Conservation (phyloP, 2,329 filamentous ascomycete species). For the Hypoxylon sp. region DNA sequence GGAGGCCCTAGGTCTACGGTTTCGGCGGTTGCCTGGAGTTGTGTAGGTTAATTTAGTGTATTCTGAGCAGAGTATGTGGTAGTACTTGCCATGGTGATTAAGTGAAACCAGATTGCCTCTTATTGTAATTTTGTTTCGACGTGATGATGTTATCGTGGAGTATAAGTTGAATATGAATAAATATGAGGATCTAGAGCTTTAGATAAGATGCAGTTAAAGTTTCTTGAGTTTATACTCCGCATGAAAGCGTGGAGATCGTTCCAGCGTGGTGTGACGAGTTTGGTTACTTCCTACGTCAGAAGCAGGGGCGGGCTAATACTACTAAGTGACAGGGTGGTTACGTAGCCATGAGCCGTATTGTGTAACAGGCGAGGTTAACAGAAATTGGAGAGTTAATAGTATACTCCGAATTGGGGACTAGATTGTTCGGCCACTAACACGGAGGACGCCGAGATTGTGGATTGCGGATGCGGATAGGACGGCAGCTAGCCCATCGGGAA, state of each 20-base stretch:
- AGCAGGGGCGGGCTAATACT: constrained; percentile 10
- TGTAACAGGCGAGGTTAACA: constrained; percentile 23
- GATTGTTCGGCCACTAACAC: constrained; percentile 30
- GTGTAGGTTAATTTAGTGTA: background rate
- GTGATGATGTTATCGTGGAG: background rate
- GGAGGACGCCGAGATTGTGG: constrained; percentile 30
- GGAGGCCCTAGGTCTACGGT: constrained; percentile 65
- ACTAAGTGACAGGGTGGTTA: constrained; percentile 38
- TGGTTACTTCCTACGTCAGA: constrained; percentile 35
- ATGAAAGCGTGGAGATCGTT: constrained; percentile 29
- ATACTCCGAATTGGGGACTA: constrained; percentile 4
- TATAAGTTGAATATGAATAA: background rate
- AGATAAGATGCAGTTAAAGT: constrained; percentile 3
- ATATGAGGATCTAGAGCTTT: background rate
- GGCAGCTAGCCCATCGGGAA: constrained; percentile 5
- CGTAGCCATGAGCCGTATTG: constrained; percentile 32
- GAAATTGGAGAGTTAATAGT: constrained; percentile 6
- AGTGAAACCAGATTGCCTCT: background rate
- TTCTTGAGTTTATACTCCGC: constrained; percentile 28
- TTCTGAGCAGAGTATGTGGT: background rate
- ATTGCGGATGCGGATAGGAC: constrained; percentile 27
- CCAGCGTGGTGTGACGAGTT: constrained; percentile 33
- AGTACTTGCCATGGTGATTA: constrained; percentile 33
- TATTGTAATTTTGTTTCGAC: background rate
- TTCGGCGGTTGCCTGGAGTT: constrained; percentile 64